A percentile compares a stretch with the other conserved stretches of the same genome.
phyloP scores from a whole-genome alignment of 1,139 yeast species.

The Spencermartinsiella ligniputridi region DNA sequence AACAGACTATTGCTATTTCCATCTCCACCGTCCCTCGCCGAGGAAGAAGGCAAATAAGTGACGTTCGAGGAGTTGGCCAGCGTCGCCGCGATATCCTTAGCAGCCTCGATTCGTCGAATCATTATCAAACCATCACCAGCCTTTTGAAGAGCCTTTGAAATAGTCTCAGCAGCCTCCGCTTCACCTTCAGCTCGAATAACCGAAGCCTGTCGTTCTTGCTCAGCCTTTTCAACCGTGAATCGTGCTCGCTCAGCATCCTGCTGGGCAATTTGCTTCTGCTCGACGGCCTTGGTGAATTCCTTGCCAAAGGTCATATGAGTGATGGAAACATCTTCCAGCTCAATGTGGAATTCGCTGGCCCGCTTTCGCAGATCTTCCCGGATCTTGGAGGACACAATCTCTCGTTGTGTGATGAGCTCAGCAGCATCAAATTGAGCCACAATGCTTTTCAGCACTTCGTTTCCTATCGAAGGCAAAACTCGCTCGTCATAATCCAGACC shows the following conservation, averaged over 20 bases:
- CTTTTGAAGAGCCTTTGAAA: slow-evolving; percentile 86
- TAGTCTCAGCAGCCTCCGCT: slow-evolving; percentile 96
- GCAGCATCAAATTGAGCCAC: slow-evolving; percentile 99
- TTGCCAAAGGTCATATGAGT: slow-evolving; percentile 97
- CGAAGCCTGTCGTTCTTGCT: slow-evolving; percentile 92
- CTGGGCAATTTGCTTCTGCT: slow-evolving; percentile 98
- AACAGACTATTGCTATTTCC: slow-evolving; percentile 45
- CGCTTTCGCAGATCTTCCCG: slow-evolving; percentile 81
- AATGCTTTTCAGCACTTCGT: slow-evolving; percentile 89
- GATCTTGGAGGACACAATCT: slow-evolving; percentile 85
- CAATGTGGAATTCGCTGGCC: slow-evolving; percentile 85
- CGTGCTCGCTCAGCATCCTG: slow-evolving; percentile 98
- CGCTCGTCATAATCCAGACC: slow-evolving; percentile 97
- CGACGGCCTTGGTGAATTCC: slow-evolving; percentile 98
- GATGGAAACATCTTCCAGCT: slow-evolving; percentile 93
- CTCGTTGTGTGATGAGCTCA: slow-evolving; percentile 94
- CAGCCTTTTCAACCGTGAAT: slow-evolving; percentile 92
- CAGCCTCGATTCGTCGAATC: slow-evolving; percentile 94
- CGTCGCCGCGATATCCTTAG: slow-evolving; percentile 89
- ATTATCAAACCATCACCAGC: slow-evolving; percentile 95
- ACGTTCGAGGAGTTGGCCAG: slow-evolving; percentile 80
- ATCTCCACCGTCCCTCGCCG: slow-evolving; percentile 13
- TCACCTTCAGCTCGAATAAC: slow-evolving; percentile 99
- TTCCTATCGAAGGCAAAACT: slow-evolving; percentile 94
- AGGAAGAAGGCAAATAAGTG: slow-evolving; percentile 73